Evolutionary conservation across 305 asterid species (phyloP).

Genomic region (Fraxinus baroniana): DNA sequence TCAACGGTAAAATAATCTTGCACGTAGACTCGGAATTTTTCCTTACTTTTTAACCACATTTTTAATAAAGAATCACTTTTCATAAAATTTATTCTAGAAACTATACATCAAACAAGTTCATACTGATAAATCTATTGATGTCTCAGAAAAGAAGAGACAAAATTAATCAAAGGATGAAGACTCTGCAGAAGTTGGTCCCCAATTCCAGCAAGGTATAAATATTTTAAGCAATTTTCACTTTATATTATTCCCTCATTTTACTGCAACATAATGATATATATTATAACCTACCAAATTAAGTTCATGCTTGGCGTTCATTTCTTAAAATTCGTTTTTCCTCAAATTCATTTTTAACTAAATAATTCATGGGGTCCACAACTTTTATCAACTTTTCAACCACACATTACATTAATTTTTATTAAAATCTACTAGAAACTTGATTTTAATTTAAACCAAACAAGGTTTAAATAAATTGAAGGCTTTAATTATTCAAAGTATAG

Average conservation of each 20-base stretch:
- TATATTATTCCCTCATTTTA: neutral
- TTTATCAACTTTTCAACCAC: neutral
- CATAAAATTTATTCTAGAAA: neutral
- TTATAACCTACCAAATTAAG: neutral
- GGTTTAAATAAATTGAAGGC: neutral
- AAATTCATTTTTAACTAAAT: too few species aligned
- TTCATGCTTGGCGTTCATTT: neutral
- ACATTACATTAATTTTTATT: too few species aligned
- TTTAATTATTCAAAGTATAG: neutral
- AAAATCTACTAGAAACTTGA: neutral
- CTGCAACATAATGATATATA: neutral
- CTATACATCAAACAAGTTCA: neutral
- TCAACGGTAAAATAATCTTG: too few species aligned
- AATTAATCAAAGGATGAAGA: conserved; percentile 84
- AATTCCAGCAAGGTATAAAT: conserved; percentile 81
- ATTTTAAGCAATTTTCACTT: neutral
- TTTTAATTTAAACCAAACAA: neutral
- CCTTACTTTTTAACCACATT: neutral
- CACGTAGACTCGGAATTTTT: too few species aligned
- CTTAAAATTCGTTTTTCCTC: too few species aligned
- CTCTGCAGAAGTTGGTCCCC: conserved; percentile 86
- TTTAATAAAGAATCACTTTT: neutral
- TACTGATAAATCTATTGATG: neutral
- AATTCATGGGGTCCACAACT: neutral
- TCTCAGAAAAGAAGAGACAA: conserved; percentile 84